These are phyloP conservation scores for Aureobasidium sp. DNA, from an alignment of 2,329 filamentous ascomycete species.

Conservation along the genomic window DNA sequence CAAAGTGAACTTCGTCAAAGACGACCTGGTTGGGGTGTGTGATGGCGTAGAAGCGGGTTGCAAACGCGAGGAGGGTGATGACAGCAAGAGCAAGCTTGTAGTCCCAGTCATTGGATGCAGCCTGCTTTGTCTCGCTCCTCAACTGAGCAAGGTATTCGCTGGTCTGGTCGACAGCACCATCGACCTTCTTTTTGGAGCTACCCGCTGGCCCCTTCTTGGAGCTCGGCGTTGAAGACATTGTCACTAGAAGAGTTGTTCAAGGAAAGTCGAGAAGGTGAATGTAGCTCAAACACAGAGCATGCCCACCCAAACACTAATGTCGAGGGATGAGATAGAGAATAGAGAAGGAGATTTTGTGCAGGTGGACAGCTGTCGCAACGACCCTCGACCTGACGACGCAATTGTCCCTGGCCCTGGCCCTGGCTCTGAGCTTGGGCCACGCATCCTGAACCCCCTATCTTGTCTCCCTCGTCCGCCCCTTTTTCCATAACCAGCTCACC, in stretches of 20 bases:
- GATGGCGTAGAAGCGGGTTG: slow-evolving; percentile 94
- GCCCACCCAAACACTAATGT: not conserved
- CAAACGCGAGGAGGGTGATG: slow-evolving; percentile 76
- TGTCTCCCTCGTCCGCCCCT: not conserved
- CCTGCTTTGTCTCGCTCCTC: slow-evolving; percentile 28
- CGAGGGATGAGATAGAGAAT: not conserved
- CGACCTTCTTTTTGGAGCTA: slow-evolving; percentile 17
- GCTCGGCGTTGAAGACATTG: slow-evolving; percentile 13
- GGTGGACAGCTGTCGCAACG: slow-evolving; percentile 6
- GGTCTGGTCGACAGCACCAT: slow-evolving; percentile 30
- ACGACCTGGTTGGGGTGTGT: slow-evolving; percentile 93
- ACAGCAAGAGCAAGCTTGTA: slow-evolving; percentile 72
- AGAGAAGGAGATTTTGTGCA: not conserved
- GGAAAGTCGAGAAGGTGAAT: not conserved
- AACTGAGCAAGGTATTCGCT: slow-evolving; percentile 34
- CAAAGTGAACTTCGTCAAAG: slow-evolving; percentile 98
- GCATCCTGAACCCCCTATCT: not conserved
- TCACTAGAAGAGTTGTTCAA: not conserved
- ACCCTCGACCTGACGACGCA: not conserved
- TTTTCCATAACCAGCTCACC: not conserved
- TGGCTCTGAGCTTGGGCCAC: not conserved
- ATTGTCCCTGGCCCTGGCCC: not conserved
- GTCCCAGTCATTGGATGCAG: slow-evolving; percentile 57
- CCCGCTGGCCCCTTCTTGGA: slow-evolving; percentile 14
- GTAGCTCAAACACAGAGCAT: not conserved